A percentile compares a stretch with the other conserved stretches of the same genome.
Evolutionary conservation across 2,329 filamentous ascomycete species (phyloP).

Genomic region (Nigrospora oryzae): DNA sequence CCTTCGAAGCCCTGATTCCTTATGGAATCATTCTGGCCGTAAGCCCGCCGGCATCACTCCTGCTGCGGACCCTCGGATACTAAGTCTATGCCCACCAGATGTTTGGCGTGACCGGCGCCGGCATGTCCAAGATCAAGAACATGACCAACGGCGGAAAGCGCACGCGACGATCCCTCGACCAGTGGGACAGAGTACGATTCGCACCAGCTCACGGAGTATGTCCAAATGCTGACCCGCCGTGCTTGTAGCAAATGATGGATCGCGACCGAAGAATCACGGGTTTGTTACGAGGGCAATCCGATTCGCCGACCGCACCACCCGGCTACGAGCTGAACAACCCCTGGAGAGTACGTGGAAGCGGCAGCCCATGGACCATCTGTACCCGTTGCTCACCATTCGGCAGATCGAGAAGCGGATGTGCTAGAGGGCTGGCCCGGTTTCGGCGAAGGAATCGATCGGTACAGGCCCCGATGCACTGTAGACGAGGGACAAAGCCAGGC

Average conservation of each 20-base stretch:
- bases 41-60: slow-evolving; percentile 19
- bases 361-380: background rate
- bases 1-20: slow-evolving; percentile 56
- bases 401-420: slow-evolving; percentile 44
- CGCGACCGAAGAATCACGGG: slow-evolving; percentile 55
- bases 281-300: slow-evolving; percentile 47
- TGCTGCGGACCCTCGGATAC: slow-evolving; percentile 4
- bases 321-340: slow-evolving; percentile 57
- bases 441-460: too few relatives aligned
- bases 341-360: slow-evolving; percentile 44
- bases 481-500: too few relatives aligned
- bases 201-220: slow-evolving; percentile 4
- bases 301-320: slow-evolving; percentile 43
- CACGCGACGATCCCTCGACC: slow-evolving; percentile 50
- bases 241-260: slow-evolving; percentile 48
- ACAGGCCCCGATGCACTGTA: too few relatives aligned
- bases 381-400: background rate
- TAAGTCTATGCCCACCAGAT: slow-evolving; percentile 35
- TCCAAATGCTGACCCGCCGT: slow-evolving; percentile 8
- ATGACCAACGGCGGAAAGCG: slow-evolving; percentile 54
- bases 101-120: slow-evolving; percentile 53
- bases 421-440: slow-evolving; percentile 17
- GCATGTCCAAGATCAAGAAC: slow-evolving; percentile 46
- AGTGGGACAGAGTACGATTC: slow-evolving; percentile 51
- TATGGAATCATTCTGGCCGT: slow-evolving; percentile 57